Conservation (phyloP, 1,284 basidiomycete genomes). For the Leccinum insigne region DNA sequence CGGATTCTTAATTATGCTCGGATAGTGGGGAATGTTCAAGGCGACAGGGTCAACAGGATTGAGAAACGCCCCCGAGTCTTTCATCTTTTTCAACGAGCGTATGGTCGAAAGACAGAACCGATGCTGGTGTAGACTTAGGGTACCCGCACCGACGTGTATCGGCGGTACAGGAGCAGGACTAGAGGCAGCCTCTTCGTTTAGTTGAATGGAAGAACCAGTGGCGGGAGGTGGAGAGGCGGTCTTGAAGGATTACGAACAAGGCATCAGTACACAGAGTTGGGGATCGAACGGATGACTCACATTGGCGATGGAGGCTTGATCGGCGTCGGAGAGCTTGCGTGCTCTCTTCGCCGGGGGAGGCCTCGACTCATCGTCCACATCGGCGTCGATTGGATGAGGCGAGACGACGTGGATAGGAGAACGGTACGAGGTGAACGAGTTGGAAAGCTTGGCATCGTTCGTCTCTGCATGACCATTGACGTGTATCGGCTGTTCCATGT, state of each 20-base stretch:
- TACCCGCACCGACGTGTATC: conserved; percentile 39
- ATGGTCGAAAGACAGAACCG: conserved; percentile 83
- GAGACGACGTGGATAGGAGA: conserved; percentile 39
- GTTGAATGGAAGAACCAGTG: conserved; percentile 42
- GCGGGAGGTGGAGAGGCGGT: conserved; percentile 67
- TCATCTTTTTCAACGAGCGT: conserved; percentile 84
- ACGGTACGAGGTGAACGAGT: conserved; percentile 37
- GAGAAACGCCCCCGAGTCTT: conserved; percentile 83
- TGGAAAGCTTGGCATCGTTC: conserved; percentile 8
- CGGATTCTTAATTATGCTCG: conserved; percentile 83
- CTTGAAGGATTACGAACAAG: conserved; percentile 44
- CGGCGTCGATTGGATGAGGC: conserved; percentile 26
- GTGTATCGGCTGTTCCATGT: conserved; percentile 46
- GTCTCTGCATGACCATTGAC: conserved; percentile 37
- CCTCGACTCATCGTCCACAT: conserved; percentile 51
- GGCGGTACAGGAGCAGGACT: conserved; percentile 41
- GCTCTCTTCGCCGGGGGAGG: conserved; percentile 73
- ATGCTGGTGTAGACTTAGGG: conserved; percentile 66
- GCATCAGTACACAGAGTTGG: conserved; percentile 31
- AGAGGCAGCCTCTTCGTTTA: conserved; percentile 36
- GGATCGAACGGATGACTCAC: conserved; percentile 55
- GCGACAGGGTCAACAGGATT: conserved; percentile 91
- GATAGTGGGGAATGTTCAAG: conserved; percentile 92
- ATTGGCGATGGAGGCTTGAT: conserved; percentile 56
- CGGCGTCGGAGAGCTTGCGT: conserved; percentile 53